Conservation (phyloP, 805 yeast species). For the Yamadazyma paraphyllophila region DNA sequence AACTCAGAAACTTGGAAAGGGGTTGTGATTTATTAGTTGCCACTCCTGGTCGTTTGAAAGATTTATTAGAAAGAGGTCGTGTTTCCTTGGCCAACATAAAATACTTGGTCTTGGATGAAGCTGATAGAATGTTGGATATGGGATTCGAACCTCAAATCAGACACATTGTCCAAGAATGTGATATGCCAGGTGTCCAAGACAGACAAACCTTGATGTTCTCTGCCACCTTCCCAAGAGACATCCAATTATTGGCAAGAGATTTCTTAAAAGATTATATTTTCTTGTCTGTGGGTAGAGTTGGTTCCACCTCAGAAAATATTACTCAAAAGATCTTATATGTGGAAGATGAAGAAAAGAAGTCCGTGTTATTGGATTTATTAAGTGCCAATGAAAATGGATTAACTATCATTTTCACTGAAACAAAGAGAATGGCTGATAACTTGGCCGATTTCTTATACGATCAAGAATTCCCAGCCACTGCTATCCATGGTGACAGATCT, state of each 20-base stretch:
- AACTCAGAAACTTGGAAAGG: constrained; percentile 81
- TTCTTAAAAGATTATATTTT: constrained; percentile 94
- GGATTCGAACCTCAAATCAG: constrained; percentile 99
- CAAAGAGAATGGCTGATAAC: constrained; percentile 97
- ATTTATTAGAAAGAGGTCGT: constrained; percentile 90
- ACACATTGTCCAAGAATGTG: constrained; percentile 95
- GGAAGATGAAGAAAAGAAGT: constrained; percentile 90
- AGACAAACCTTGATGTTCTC: constrained; percentile 99
- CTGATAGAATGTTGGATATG: constrained; percentile 99
- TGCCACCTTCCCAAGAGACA: constrained; percentile 98
- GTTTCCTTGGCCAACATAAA: constrained; percentile 87
- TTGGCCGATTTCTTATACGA: constrained; percentile 87
- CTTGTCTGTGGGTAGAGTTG: constrained; percentile 97
- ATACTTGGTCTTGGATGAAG: constrained; percentile 95
- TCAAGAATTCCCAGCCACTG: constrained; percentile 93
- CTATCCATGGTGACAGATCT: constrained; percentile 99
- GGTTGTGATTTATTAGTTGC: constrained; percentile 98
- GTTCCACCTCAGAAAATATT: constrained; percentile 97
- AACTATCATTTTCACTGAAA: constrained; percentile 94
- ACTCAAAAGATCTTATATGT: constrained; percentile 92
- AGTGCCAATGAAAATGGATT: constrained; percentile 77
- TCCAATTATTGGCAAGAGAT: constrained; percentile 95
- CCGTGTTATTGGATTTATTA: constrained; percentile 80
- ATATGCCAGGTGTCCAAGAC: constrained; percentile 87
- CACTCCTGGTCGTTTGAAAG: constrained; percentile 98